phyloP scores from a whole-genome alignment of 2,329 filamentous ascomycete species.

The Fusarium sulawesiense region DNA sequence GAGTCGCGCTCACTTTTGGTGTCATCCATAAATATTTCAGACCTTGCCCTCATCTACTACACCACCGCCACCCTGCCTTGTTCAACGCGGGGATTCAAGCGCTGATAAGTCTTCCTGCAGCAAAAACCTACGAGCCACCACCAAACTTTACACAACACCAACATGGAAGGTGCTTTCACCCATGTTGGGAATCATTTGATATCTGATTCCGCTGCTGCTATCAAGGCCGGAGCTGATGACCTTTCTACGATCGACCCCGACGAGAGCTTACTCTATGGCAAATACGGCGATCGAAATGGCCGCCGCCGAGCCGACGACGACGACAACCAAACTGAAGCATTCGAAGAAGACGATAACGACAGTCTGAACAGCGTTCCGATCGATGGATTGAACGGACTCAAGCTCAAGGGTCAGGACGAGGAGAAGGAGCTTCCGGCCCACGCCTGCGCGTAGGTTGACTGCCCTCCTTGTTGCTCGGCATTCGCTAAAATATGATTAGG shows the following conservation, averaged over 20 bases:
- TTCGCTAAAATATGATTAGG: conserved; percentile 59
- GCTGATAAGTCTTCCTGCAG: conserved; percentile 35
- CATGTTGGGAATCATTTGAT: conserved; percentile 88
- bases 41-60: conserved; percentile 21
- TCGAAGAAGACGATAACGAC: conserved; percentile 84
- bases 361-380: conserved; percentile 83
- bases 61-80: conserved; percentile 35
- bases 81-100: conserved; percentile 41
- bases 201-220: conserved; percentile 84
- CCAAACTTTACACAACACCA: conserved; percentile 44
- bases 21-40: not conserved
- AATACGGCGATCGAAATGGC: conserved; percentile 70
- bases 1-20: conserved; percentile 36
- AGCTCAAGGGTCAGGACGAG: conserved; percentile 72
- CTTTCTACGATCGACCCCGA: conserved; percentile 78
- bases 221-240: conserved; percentile 86
- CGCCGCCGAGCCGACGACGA: conserved; percentile 85
- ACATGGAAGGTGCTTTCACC: conserved; percentile 89
- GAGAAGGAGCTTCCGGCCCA: conserved; percentile 92
- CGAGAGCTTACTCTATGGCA: conserved; percentile 81
- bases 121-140: conserved; percentile 46
- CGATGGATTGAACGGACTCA: conserved; percentile 76
- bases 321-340: conserved; percentile 85
- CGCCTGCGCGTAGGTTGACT: conserved; percentile 85
- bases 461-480: conserved; percentile 8